Percentiles rank a stretch among this genome's conserved stretches.
These are phyloP conservation scores for Tetradesmus obliquus DNA, from an alignment of 139 green algal genomes.

Conservation along the genomic window DNA sequence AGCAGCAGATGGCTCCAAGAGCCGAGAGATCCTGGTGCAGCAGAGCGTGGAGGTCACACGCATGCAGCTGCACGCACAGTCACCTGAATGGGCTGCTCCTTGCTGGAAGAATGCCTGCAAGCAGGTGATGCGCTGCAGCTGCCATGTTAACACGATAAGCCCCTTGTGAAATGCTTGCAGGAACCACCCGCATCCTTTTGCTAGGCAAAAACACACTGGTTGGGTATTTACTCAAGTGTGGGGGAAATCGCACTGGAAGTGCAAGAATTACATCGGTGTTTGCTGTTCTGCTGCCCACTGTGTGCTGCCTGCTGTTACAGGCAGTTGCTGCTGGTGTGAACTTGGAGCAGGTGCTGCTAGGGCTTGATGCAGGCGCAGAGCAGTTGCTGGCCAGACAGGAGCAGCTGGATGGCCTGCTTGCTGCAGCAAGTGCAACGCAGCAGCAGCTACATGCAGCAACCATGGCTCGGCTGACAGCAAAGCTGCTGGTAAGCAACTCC, in stretches of 20 bases:
- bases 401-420: slow-evolving; percentile 14
- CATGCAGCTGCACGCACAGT: not conserved
- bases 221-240: not conserved
- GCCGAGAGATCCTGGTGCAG: slow-evolving; percentile 12
- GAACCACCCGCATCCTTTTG: not conserved
- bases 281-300: not conserved
- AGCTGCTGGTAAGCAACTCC: slow-evolving; percentile 11
- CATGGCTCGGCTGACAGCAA: not conserved
- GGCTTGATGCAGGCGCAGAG: not conserved
- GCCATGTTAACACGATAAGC: not conserved
- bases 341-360: not conserved
- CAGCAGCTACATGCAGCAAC: slow-evolving; percentile 8
- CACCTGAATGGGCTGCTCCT: not conserved
- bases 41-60: not conserved
- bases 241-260: not conserved
- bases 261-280: not conserved
- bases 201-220: not conserved
- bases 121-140: not conserved
- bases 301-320: not conserved
- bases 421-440: not conserved
- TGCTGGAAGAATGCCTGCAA: slow-evolving; percentile 19
- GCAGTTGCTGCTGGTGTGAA: not conserved
- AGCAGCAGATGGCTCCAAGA: not conserved
- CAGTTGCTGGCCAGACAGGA: not conserved
- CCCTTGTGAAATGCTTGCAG: not conserved